Percentiles rank a stretch among this genome's conserved stretches.
These are phyloP conservation scores for Phylloporus rhodoxanthus DNA, from an alignment of 768 basidiomycete genomes.

Conservation along the genomic window DNA sequence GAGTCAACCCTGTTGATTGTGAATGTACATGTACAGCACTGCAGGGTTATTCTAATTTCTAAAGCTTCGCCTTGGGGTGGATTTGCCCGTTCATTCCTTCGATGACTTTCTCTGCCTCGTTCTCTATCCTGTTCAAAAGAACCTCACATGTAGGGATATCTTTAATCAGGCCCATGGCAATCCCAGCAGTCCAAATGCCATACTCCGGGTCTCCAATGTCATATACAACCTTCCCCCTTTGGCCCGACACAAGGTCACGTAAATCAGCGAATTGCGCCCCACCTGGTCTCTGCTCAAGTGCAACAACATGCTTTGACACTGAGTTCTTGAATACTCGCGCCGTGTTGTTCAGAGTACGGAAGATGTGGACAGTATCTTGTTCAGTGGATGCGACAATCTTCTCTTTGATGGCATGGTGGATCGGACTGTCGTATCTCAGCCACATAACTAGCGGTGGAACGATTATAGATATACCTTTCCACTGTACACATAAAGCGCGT, in stretches of 20 bases:
- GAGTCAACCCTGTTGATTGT: neutral
- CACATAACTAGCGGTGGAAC: neutral
- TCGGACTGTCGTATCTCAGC: conserved; percentile 45
- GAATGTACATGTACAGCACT: neutral
- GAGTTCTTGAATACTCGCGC: conserved; percentile 85
- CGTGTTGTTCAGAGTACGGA: conserved; percentile 80
- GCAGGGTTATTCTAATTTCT: conserved; percentile 5
- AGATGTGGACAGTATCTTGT: conserved; percentile 82
- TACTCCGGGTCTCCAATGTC: conserved; percentile 80
- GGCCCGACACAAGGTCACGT: conserved; percentile 68
- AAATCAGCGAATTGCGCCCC: conserved; percentile 87
- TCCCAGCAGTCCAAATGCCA: conserved; percentile 79
- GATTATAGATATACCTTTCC: conserved; percentile 49
- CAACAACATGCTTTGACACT: conserved; percentile 79
- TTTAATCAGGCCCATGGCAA: conserved; percentile 65
- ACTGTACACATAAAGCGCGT: conserved; percentile 92
- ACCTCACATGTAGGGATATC: conserved; percentile 81
- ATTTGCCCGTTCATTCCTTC: conserved; percentile 34
- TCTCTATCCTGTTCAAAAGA: conserved; percentile 62
- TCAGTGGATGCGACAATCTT: conserved; percentile 82
- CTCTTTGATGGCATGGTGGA: conserved; percentile 87
- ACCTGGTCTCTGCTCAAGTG: conserved; percentile 70
- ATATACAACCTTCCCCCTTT: conserved; percentile 67
- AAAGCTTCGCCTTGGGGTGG: conserved; percentile 19
- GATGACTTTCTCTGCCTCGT: conserved; percentile 67